A percentile compares a stretch with the other conserved stretches of the same genome.
phyloP scores from a whole-genome alignment of 2,329 filamentous ascomycete species.

The Talaromyces sp. region DNA sequence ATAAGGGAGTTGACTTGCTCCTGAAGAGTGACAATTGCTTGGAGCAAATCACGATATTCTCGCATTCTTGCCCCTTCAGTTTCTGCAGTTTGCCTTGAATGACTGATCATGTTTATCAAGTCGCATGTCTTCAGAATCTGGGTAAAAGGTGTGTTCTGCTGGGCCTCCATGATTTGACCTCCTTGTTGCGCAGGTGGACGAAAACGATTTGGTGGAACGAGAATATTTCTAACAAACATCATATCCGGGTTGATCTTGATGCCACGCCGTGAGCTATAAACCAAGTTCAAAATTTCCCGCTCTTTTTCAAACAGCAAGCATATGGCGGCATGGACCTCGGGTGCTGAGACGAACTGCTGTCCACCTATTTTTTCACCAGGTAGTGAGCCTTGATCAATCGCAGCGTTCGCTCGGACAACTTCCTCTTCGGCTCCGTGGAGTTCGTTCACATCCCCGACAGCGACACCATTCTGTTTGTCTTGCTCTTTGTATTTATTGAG shows the following conservation, averaged over 20 bases:
- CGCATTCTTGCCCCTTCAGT: constrained; percentile 48
- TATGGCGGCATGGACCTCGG: constrained; percentile 77
- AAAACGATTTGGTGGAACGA: constrained; percentile 90
- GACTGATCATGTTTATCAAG: constrained; percentile 68
- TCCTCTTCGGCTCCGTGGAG: constrained; percentile 57
- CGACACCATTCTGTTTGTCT: constrained; percentile 31
- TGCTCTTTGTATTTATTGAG: constrained; percentile 13
- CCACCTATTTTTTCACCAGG: constrained; percentile 37
- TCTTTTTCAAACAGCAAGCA: constrained; percentile 81
- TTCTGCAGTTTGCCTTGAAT: constrained; percentile 58
- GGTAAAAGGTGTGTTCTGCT: constrained; percentile 85
- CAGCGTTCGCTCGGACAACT: constrained; percentile 49
- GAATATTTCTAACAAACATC: constrained; percentile 84
- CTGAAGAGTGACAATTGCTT: constrained; percentile 78
- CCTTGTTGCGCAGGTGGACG: constrained; percentile 82
- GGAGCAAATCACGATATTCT: constrained; percentile 72
- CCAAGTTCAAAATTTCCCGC: constrained; percentile 72
- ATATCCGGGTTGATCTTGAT: constrained; percentile 73
- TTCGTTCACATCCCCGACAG: constrained; percentile 47
- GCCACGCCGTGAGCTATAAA: constrained; percentile 74
- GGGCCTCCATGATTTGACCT: constrained; percentile 77
- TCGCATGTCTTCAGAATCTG: constrained; percentile 73
- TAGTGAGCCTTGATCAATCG: constrained; percentile 24
- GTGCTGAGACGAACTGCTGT: constrained; percentile 75
- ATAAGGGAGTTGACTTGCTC: constrained; percentile 90